A percentile compares a stretch with the other conserved stretches of the same genome.
phyloP scores from a whole-genome alignment of 306 rosid species.

The Dalbergia cultrata region DNA sequence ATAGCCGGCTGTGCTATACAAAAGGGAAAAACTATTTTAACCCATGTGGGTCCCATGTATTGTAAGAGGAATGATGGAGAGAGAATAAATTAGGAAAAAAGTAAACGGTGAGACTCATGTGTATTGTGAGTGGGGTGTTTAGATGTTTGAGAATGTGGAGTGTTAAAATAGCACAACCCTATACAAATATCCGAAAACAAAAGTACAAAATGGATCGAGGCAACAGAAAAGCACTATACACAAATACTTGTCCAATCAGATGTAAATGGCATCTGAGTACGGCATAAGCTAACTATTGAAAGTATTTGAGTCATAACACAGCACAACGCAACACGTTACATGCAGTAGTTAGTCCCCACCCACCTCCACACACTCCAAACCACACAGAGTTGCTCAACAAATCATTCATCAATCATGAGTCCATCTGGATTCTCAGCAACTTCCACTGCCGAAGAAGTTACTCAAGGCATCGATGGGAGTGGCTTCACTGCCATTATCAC shows the following conservation, averaged over 20 bases:
- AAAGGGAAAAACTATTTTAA: too few relatives aligned
- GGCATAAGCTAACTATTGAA: background rate
- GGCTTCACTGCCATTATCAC: slow-evolving; percentile 91
- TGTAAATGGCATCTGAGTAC: background rate
- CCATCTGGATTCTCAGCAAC: slow-evolving; percentile 77
- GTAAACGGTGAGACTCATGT: too few relatives aligned
- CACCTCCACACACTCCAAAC: background rate
- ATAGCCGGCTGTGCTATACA: background rate
- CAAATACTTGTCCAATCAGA: too few relatives aligned
- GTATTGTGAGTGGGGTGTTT: too few relatives aligned
- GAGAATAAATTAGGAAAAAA: too few relatives aligned
- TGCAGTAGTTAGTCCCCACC: background rate
- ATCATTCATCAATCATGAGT: slow-evolving; percentile 54
- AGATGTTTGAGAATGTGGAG: too few relatives aligned
- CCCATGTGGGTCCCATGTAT: too few relatives aligned
- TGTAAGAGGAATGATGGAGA: too few relatives aligned
- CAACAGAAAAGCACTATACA: background rate
- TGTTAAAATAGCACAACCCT: too few relatives aligned
- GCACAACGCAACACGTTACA: background rate
- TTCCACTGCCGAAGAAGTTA: slow-evolving; percentile 83
- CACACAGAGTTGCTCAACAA: background rate
- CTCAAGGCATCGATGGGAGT: slow-evolving; percentile 73
- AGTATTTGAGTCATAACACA: too few relatives aligned
- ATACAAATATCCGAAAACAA: background rate
- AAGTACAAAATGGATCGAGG: background rate